Conservation (phyloP, 2,329 filamentous ascomycete species). For the Epichloe typhina region DNA sequence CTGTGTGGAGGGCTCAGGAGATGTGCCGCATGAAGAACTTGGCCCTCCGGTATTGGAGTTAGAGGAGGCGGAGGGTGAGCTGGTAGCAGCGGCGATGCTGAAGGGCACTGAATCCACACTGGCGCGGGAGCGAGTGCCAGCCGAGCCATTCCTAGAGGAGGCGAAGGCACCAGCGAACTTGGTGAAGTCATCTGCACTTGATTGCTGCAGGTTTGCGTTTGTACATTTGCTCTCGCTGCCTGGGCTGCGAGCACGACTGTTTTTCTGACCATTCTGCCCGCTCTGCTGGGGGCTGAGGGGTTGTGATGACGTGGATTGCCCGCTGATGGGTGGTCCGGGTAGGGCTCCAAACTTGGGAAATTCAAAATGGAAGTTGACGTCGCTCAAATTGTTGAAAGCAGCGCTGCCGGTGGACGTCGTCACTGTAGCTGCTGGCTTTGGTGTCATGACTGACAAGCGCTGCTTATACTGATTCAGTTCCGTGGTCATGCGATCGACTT, state of each 20-base stretch:
- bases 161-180: constrained; percentile 48
- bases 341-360: constrained; percentile 87
- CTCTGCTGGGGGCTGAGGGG: constrained; percentile 19
- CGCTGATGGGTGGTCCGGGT: constrained; percentile 29
- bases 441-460: constrained; percentile 50
- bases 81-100: constrained; percentile 38
- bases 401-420: constrained; percentile 28
- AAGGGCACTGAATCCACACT: constrained; percentile 38
- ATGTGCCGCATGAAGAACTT: constrained; percentile 60
- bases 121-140: constrained; percentile 32
- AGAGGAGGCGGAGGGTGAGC: constrained; percentile 51
- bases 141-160: constrained; percentile 34
- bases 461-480: constrained; percentile 89
- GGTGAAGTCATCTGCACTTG: constrained; percentile 29
- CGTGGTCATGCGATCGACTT: constrained; percentile 74
- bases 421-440: constrained; percentile 26
- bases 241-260: constrained; percentile 19
- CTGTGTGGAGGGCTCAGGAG: constrained; percentile 61
- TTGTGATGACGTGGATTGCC: constrained; percentile 18
- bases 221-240: constrained; percentile 13
- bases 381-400: constrained; percentile 47
- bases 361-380: constrained; percentile 85
- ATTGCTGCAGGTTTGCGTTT: constrained; percentile 7
- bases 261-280: constrained; percentile 9
- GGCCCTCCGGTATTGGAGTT: constrained; percentile 41